Percentiles rank a stretch among this genome's conserved stretches.
Evolutionary conservation across 1,284 basidiomycete species (phyloP).

Genomic region (Neotropicomus parvogracilis): DNA sequence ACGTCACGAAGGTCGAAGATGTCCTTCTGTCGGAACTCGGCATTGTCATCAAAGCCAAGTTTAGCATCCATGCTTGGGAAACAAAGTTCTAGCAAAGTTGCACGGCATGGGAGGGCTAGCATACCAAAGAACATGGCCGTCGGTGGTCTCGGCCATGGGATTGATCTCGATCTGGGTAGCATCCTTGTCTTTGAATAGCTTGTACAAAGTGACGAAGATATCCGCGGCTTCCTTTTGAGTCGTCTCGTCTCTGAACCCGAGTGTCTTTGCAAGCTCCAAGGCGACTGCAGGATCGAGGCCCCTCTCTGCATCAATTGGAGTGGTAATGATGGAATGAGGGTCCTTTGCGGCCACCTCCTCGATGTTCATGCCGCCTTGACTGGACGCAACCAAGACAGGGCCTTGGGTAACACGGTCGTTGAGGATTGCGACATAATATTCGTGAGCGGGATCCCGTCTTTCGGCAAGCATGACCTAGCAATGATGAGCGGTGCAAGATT

Average conservation of each 20-base stretch:
- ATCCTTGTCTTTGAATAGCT: constrained; percentile 98
- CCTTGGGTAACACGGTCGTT: constrained; percentile 91
- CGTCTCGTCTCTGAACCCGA: constrained; percentile 79
- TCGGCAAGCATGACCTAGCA: constrained; percentile 95
- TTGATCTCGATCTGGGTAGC: constrained; percentile 99
- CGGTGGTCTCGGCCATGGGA: constrained; percentile 92
- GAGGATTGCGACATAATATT: constrained; percentile 97
- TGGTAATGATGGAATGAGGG: constrained; percentile 94
- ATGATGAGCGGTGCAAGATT: constrained; percentile 15
- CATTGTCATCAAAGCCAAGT: constrained; percentile 99
- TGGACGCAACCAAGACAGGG: constrained; percentile 91
- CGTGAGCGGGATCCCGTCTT: constrained; percentile 89
- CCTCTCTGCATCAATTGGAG: constrained; percentile 84
- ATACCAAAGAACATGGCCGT: constrained; percentile 92
- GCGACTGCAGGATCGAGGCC: constrained; percentile 79
- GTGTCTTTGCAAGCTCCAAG: constrained; percentile 79
- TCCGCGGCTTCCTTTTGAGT: constrained; percentile 85
- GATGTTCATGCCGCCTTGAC: constrained; percentile 97
- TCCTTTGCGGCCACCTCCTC: constrained; percentile 99
- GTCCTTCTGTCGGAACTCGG: constrained; percentile 95
- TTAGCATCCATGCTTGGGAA: constrained; percentile 94
- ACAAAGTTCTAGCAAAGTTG: constrained; percentile 6
- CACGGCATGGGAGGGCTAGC: constrained; percentile 23
- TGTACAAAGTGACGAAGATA: constrained; percentile 93
- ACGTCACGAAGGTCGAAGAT: constrained; percentile 89